Evolutionary conservation across 2,329 filamentous ascomycete species (phyloP).

Genomic region (Penicillium griseofulvum): DNA sequence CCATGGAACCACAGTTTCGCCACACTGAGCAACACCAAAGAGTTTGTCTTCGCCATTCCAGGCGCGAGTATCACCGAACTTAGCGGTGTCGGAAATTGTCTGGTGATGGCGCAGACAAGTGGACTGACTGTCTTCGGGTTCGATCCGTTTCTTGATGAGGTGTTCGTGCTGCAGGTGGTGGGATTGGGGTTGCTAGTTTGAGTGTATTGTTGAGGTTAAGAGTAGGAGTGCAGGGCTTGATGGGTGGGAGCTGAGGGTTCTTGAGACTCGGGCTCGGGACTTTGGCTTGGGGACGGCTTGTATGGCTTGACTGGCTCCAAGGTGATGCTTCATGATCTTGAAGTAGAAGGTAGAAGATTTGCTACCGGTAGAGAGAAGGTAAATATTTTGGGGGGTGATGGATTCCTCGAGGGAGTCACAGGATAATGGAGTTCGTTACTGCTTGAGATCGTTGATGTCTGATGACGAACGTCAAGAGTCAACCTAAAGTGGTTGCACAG

Average conservation of each 20-base stretch:
- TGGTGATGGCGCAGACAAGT: not conserved
- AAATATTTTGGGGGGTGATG: not conserved
- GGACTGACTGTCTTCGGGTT: not conserved
- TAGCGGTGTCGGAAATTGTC: not conserved
- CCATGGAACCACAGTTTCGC: too few species aligned
- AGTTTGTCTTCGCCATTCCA: not conserved
- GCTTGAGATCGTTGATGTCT: not conserved
- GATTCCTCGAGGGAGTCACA: not conserved
- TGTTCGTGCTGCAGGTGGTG: too few species aligned
- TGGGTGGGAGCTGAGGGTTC: not conserved
- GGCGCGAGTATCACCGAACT: not conserved
- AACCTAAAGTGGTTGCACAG: not conserved
- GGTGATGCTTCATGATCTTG: not conserved
- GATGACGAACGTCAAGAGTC: not conserved
- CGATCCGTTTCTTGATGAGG: too few species aligned
- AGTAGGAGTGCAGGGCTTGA: not conserved
- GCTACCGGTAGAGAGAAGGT: not conserved
- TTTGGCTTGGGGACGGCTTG: not conserved
- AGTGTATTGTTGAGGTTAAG: not conserved
- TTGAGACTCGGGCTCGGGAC: not conserved
- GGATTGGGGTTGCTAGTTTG: not conserved
- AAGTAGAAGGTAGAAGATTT: not conserved
- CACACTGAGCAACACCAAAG: too few species aligned
- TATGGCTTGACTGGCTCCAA: not conserved
- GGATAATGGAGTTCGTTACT: not conserved